Evolutionary conservation across 345 rosid species (phyloP).

Genomic region (Eutrema yunnanense): DNA sequence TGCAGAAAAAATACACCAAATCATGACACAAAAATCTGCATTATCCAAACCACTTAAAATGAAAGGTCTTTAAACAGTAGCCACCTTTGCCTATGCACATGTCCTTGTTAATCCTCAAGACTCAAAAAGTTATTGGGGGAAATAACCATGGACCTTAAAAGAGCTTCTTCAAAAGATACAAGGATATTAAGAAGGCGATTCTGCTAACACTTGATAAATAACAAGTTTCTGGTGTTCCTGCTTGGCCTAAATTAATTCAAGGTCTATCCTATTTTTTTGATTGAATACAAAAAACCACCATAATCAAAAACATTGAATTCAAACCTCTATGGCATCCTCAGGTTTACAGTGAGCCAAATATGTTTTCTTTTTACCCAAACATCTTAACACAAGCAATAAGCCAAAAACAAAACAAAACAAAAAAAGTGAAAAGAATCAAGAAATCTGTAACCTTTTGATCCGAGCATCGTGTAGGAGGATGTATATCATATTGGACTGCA

Average conservation of each 20-base stretch:
- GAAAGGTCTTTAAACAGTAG: not conserved
- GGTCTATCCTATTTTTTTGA: not conserved
- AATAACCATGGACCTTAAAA: not conserved
- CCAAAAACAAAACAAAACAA: not conserved
- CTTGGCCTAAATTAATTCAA: not conserved
- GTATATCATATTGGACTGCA: conserved; percentile 63
- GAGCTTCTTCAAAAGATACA: not conserved
- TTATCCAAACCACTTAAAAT: not conserved
- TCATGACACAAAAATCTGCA: not conserved
- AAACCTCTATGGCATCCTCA: not conserved
- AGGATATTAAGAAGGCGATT: not conserved
- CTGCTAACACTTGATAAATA: not conserved
- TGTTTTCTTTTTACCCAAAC: not conserved
- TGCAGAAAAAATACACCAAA: not conserved
- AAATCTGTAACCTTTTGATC: conserved; percentile 53
- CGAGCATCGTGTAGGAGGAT: conserved; percentile 71
- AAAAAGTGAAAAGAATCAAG: not conserved
- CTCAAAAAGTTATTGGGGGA: not conserved
- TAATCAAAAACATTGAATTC: not conserved
- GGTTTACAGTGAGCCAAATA: not conserved
- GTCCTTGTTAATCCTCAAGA: not conserved
- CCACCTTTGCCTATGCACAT: not conserved
- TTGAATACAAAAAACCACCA: not conserved
- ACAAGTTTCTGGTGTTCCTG: not conserved
- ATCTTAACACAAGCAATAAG: not conserved